A percentile compares a stretch with the other conserved stretches of the same genome.
phyloP scores from a whole-genome alignment of 2,329 filamentous ascomycete species.

The Podosphaera xanthii region DNA sequence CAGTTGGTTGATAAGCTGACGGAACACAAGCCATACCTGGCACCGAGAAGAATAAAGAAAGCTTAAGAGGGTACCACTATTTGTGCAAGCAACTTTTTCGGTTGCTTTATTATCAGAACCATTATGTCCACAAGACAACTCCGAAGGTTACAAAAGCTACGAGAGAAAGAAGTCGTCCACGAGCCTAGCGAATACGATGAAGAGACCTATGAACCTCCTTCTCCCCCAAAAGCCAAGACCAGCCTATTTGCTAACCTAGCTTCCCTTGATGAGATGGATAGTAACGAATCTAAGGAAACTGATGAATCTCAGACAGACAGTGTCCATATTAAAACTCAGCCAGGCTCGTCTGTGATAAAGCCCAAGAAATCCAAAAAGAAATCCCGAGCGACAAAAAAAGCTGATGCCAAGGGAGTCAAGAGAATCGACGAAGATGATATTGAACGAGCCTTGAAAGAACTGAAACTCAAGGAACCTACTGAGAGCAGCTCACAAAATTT shows the following conservation, averaged over 20 bases:
- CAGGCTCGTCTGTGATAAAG: conserved; percentile 18
- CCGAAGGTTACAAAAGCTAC: conserved; percentile 16
- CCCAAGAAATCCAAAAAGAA: conserved; percentile 29
- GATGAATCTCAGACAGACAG: conserved; percentile 16
- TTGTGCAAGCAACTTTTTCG: background rate
- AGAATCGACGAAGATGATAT: conserved; percentile 34
- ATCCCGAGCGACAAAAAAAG: conserved; percentile 6
- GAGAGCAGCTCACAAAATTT: background rate
- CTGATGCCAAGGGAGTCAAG: conserved; percentile 10
- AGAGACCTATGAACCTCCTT: conserved; percentile 13
- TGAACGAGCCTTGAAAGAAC: conserved; percentile 35
- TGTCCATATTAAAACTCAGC: conserved; percentile 17
- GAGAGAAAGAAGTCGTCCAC: conserved; percentile 13
- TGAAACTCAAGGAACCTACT: conserved; percentile 22
- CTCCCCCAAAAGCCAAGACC: conserved; percentile 19
- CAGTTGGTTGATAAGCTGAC: too few relatives aligned
- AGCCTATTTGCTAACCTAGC: conserved; percentile 32
- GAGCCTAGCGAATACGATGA: conserved; percentile 5
- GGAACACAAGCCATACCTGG: too few relatives aligned
- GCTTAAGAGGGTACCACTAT: background rate
- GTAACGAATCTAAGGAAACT: conserved; percentile 15
- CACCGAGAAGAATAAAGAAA: too few relatives aligned
- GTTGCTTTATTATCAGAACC: background rate
- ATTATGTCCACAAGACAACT: conserved; percentile 17
- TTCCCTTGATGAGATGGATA: conserved; percentile 19